Evolutionary conservation across 768 basidiomycete species (phyloP), one percentile per base, ranked within the genome.

Genomic region (Boletus rubescentipes): DNA sequence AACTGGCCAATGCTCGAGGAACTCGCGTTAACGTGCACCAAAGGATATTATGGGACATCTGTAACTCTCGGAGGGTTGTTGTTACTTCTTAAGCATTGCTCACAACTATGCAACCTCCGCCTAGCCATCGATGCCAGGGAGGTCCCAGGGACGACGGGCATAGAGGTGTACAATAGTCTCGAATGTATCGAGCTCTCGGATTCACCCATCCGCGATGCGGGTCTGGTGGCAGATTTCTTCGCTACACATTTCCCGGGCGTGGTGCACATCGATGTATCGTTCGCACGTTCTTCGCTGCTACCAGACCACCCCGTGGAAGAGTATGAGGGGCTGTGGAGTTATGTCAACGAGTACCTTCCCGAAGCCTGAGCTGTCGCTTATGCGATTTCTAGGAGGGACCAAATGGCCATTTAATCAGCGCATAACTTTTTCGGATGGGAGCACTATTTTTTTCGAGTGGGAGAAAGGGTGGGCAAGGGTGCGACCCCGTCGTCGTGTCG

Each of bases 71-170:
- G 35, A 7, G 44, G 54, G 5, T 9, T 55, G 5, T 26, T 51
- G 14, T 41, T 39, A 0, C 54, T 51, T 4, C 44, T 43, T 11
- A n/a, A 10, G 4, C 14, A 21, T 5, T 55, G 54, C 11, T 37
- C 16, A 10, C 32, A 31, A 15, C 18, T 55, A n/a, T 21, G 34
- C n/a, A 23, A 40, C 5, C 26, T 55, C 7, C 6, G 31, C 4
- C 9, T 51, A 20, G 36, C 54, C n/a, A 6, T 55, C 26, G 49
- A 55, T 7, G 48, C 43, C 9, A 50, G 44, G 16, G 9, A 41
- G 18, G 42, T 45, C 9, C 46, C 52, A 9, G 6, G 20, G 15
- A 14, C 16, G 2, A 9, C 21, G 5, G 10, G 18, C 7, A 3
- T 14, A 6, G 38, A 15, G 9, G 35, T 40, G 12, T 32, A 38